Evolutionary conservation across 768 basidiomycete genomes (phyloP), one percentile per base, ranked within the genome.

Genomic region (Naganishia onofrii): DNA sequence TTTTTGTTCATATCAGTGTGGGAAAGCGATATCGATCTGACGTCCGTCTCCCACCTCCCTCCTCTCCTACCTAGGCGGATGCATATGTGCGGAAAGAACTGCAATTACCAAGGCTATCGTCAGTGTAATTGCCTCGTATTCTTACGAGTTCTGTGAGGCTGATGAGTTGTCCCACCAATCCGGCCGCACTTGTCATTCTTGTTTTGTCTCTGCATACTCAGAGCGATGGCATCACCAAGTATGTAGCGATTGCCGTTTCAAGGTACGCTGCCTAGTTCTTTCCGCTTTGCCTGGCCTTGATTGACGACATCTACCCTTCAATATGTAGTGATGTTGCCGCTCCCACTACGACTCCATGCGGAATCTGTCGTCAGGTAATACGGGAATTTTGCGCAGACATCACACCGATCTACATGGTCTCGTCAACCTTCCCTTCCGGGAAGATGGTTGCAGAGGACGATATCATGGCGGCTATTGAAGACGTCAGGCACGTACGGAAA

Each of bases 71-170:
- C 19, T 55, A 95, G 93, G 93, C 5, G 92, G 86, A 0, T 86
- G 90, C 0, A 94, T 97, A 70, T 98, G 95, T 74, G 95, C 95
- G 0, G 95, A 99, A 79, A 84, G 94, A 34, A 97, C 95, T 0
- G 94, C 94, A 0, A 84, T 99, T 66, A 89, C 93, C n/a, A 96
- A 96, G 80, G 94, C 92, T 31, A 88, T 90, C 26, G 93, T 94
- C 72, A 80, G 91, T 84, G 2, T 8, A 44, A 28, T 17, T 56
- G 38, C 46, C 28, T 44, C 28, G 34, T 64, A 21, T 72, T 26
- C 58, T 7, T 38, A 2, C 26, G 13, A 56, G 48, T 38, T n/a
- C 3, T 38, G 32, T 38, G 5, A 36, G 21, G 31, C 57, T 34
- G 21, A 44, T 63, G 13, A 6, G 26, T 28, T 8, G 12, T 17